These are phyloP conservation scores for Metschnikowia hibisci DNA, from an alignment of 805 yeast species.

Conservation along the genomic window DNA sequence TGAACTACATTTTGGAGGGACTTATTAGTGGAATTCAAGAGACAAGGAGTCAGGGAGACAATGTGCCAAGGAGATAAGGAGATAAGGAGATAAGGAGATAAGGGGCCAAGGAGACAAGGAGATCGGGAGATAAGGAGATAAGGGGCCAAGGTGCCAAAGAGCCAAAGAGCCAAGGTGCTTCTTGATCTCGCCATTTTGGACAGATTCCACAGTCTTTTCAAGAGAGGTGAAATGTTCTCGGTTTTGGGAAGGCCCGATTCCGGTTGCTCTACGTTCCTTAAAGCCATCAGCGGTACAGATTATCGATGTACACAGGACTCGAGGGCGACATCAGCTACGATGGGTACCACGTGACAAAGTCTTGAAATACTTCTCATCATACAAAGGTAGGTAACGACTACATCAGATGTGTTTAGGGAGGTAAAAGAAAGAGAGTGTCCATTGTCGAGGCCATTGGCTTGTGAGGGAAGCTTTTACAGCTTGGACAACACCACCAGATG, in stretches of 20 bases:
- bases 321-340: constrained; percentile 48
- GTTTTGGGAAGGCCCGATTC: constrained; percentile 36
- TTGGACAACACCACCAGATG: constrained; percentile 36
- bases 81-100: no score
- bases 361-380: constrained; percentile 50
- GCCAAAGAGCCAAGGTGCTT: constrained; percentile 8
- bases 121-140: no score
- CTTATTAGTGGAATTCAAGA: constrained; percentile 11
- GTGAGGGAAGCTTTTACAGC: constrained; percentile 22
- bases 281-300: constrained; percentile 28
- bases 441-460: constrained; percentile 27
- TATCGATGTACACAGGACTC: constrained; percentile 21
- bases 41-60: no score
- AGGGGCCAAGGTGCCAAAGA: no score
- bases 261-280: constrained; percentile 40
- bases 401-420: constrained; percentile 45
- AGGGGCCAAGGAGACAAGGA: no score
- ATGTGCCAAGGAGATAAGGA: no score
- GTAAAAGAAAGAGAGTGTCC: constrained; percentile 28
- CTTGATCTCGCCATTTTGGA: constrained; percentile 12
- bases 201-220: constrained; percentile 12
- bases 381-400: constrained; percentile 33
- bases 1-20: constrained; percentile 37
- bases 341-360: constrained; percentile 58
- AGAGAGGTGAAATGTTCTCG: constrained; percentile 18